phyloP scores from a whole-genome alignment of 495 filamentous ascomycete genomes.

The Bryoglossum gracile region DNA sequence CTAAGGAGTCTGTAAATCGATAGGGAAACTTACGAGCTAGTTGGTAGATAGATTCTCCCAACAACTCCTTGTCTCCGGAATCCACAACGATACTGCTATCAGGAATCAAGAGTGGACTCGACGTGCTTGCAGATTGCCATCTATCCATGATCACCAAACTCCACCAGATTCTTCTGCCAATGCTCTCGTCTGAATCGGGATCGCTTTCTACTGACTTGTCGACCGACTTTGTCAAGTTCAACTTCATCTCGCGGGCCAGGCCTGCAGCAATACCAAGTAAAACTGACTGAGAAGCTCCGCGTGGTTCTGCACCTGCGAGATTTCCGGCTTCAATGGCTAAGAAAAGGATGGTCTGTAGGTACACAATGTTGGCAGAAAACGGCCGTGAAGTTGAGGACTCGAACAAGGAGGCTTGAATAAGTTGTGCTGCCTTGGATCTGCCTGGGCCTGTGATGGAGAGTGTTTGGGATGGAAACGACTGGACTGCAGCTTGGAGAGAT shows the following conservation, averaged over 20 bases:
- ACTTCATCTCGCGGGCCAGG: constrained; percentile 49
- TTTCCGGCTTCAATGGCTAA: constrained; percentile 54
- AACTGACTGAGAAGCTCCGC: constrained; percentile 27
- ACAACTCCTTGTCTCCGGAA: constrained; percentile 55
- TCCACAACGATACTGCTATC: constrained; percentile 55
- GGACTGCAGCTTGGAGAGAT: constrained; percentile 55
- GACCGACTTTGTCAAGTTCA: constrained; percentile 34
- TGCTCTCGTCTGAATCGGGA: constrained; percentile 60
- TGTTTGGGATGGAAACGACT: constrained; percentile 44
- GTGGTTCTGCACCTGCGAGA: constrained; percentile 19
- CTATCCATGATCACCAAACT: constrained; percentile 65
- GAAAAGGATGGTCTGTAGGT: constrained; percentile 56
- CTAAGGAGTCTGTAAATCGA: neutral
- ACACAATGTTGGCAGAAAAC: constrained; percentile 46
- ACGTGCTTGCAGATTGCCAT: constrained; percentile 65
- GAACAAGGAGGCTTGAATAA: constrained; percentile 47
- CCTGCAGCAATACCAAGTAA: constrained; percentile 52
- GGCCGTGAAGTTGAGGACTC: constrained; percentile 35
- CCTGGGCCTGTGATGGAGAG: constrained; percentile 28
- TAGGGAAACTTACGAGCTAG: constrained; percentile 52
- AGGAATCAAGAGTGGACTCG: constrained; percentile 48
- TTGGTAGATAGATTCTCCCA: constrained; percentile 57
- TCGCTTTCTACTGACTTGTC: constrained; percentile 38
- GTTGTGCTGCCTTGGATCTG: constrained; percentile 41
- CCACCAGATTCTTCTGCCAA: constrained; percentile 69